Conservation (phyloP, 1,284 basidiomycete species). For the Pascua sp. region DNA sequence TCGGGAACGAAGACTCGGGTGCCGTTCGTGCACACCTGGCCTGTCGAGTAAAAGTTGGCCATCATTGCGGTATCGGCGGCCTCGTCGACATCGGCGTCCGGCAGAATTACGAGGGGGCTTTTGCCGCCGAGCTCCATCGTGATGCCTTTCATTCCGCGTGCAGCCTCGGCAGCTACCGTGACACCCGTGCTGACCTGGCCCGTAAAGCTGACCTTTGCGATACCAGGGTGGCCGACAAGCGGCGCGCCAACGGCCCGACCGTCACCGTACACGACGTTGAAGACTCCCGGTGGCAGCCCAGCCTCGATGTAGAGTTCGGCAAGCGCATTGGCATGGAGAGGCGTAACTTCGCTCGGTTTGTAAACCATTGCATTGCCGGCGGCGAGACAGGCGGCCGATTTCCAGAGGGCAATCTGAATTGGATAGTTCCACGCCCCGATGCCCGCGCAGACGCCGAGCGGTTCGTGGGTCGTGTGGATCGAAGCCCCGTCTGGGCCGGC, state of each 20-base stretch:
- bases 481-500: conserved; percentile 1
- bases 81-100: conserved; percentile 16
- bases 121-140: conserved; percentile 25
- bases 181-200: conserved; percentile 15
- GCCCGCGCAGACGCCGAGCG: conserved; percentile 22
- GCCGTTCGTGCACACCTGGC: conserved; percentile 22
- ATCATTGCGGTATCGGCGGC: conserved; percentile 19
- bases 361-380: conserved; percentile 21
- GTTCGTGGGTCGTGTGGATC: conserved; percentile 18
- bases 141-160: conserved; percentile 15
- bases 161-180: conserved; percentile 12
- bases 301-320: conserved; percentile 16
- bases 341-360: conserved; percentile 20
- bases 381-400: conserved; percentile 15
- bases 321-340: conserved; percentile 16
- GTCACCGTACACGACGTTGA: conserved; percentile 21
- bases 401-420: conserved; percentile 21
- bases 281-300: conserved; percentile 14
- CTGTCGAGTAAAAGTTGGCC: conserved; percentile 18
- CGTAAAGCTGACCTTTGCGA: conserved; percentile 22
- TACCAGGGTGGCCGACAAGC: conserved; percentile 11
- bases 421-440: conserved; percentile 29
- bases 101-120: conserved; percentile 15
- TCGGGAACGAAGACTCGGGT: conserved; percentile 20
- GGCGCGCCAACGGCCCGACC: conserved; percentile 11